These are phyloP conservation scores for Claviceps fusiformis DNA, from an alignment of 2,329 filamentous ascomycete genomes.

Conservation along the genomic window DNA sequence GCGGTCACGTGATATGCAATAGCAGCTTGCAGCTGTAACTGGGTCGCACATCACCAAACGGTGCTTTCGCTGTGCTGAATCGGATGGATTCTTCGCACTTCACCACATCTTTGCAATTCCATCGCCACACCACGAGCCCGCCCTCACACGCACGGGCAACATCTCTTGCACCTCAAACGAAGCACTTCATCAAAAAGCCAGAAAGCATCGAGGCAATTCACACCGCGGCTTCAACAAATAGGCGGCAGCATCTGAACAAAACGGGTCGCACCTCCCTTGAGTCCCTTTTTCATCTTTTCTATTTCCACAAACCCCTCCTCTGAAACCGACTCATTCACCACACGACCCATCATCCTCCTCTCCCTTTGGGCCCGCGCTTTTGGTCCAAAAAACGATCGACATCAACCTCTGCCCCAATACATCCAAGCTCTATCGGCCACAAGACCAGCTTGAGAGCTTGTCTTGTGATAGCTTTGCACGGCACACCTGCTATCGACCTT, in stretches of 20 bases:
- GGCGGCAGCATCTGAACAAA: neutral
- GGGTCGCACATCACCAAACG: constrained; percentile 17
- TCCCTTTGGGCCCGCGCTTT: neutral
- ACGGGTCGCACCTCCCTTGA: neutral
- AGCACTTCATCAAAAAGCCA: neutral
- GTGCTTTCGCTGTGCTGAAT: neutral
- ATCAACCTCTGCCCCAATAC: neutral
- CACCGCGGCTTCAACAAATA: neutral
- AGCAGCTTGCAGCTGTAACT: constrained; percentile 10
- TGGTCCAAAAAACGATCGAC: neutral
- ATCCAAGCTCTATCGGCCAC: neutral
- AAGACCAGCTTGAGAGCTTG: neutral
- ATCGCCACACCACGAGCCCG: neutral
- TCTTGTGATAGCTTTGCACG: constrained; percentile 12
- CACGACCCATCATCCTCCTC: neutral
- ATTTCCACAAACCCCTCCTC: constrained; percentile 2
- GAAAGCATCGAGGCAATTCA: neutral
- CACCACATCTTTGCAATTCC: constrained; percentile 4
- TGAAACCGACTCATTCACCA: neutral
- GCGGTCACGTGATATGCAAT: constrained; percentile 20
- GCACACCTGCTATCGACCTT: constrained; percentile 2
- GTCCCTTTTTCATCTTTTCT: neutral
- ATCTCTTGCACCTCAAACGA: constrained; percentile 8
- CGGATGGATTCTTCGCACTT: constrained; percentile 3
- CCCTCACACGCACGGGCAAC: constrained; percentile 8